Conservation (phyloP, 805 yeast genomes). For the Zygoascus ofunaensis region DNA sequence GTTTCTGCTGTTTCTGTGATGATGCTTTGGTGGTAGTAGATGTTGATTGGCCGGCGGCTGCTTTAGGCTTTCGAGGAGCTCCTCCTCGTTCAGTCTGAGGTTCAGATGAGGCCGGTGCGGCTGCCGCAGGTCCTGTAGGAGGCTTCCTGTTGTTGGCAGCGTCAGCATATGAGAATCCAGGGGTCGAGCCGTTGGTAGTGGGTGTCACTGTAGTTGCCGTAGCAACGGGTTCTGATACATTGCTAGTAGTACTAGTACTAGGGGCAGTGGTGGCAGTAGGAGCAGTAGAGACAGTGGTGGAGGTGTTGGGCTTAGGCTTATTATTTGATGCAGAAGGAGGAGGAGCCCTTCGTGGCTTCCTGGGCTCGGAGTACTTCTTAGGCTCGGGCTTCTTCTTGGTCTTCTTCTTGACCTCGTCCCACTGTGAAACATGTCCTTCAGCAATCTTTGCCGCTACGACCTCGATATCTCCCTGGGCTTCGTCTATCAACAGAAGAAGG, state of each 20-base stretch:
- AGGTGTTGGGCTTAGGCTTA: conserved; percentile 3
- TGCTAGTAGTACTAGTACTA: not conserved
- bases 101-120: conserved; percentile 2
- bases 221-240: not conserved
- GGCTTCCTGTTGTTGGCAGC: not conserved
- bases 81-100: too few species aligned
- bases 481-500: conserved; percentile 62
- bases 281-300: conserved; percentile 5
- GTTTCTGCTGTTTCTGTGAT: conserved; percentile 32
- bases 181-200: conserved; percentile 9
- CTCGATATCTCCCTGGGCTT: conserved; percentile 63
- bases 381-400: conserved; percentile 18
- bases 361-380: conserved; percentile 10
- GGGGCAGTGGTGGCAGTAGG: conserved; percentile 4
- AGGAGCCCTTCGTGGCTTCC: conserved; percentile 4
- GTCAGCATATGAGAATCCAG: conserved; percentile 1
- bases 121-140: conserved; percentile 8
- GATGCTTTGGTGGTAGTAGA: conserved; percentile 17
- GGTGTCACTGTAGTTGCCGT: conserved; percentile 2
- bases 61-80: conserved; percentile 8
- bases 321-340: not conserved
- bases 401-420: conserved; percentile 81
- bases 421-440: conserved; percentile 79
- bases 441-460: conserved; percentile 79
- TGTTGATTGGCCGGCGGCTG: conserved; percentile 12